Evolutionary conservation across 2,329 filamentous ascomycete genomes (phyloP).

Genomic region (Pseudogymnoascus sp.): DNA sequence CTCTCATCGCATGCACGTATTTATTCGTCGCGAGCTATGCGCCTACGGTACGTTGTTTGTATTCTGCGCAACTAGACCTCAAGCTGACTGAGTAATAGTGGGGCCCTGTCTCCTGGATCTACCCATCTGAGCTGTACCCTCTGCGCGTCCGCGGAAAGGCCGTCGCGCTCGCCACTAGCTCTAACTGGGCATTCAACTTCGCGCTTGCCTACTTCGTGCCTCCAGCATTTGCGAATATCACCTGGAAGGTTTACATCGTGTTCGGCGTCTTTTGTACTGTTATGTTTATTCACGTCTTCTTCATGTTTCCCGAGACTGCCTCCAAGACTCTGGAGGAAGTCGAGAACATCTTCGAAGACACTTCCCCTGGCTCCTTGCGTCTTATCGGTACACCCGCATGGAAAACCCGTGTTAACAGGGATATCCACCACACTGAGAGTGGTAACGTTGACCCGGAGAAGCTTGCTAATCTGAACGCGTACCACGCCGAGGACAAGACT

Average conservation of each 20-base stretch:
- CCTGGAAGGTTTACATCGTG: constrained; percentile 44
- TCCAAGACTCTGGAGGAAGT: constrained; percentile 48
- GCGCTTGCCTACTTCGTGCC: constrained; percentile 42
- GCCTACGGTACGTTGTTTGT: too few relatives aligned
- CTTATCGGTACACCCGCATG: constrained; percentile 14
- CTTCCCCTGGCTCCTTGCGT: constrained; percentile 16
- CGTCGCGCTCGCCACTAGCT: constrained; percentile 43
- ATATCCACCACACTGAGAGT: constrained; percentile 18
- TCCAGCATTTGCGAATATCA: constrained; percentile 36
- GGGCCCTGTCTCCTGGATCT: constrained; percentile 39
- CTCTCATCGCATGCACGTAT: constrained; percentile 58
- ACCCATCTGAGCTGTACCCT: constrained; percentile 41
- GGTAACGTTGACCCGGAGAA: constrained; percentile 25
- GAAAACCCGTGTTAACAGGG: constrained; percentile 21
- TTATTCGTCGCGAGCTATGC: constrained; percentile 49
- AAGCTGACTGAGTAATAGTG: too few relatives aligned
- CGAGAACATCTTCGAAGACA: constrained; percentile 47
- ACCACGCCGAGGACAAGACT: constrained; percentile 10
- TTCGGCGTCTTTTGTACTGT: constrained; percentile 44
- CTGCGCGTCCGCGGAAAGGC: constrained; percentile 43
- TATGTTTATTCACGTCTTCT: constrained; percentile 44
- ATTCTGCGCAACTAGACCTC: too few relatives aligned
- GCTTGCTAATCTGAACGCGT: constrained; percentile 13
- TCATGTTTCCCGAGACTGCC: constrained; percentile 48
- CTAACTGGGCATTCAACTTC: constrained; percentile 44